phyloP scores from a whole-genome alignment of 1,284 basidiomycete species.

The Tylopilus sp. region DNA sequence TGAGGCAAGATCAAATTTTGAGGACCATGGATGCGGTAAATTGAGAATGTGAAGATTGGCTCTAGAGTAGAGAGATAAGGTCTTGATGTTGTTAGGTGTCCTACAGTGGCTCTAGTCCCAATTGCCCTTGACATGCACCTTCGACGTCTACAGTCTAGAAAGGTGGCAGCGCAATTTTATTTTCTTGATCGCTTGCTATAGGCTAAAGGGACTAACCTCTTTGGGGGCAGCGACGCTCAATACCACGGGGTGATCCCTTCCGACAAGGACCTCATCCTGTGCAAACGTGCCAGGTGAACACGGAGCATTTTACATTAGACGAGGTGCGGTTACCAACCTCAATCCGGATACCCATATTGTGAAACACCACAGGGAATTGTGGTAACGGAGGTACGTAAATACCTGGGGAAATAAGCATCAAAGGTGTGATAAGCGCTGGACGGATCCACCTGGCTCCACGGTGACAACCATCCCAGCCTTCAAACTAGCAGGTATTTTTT shows the following conservation, averaged over 20 bases:
- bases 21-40: constrained; percentile 43
- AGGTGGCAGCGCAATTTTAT: constrained; percentile 1
- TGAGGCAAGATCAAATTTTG: constrained; percentile 57
- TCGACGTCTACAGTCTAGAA: constrained; percentile 77
- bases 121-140: constrained; percentile 75
- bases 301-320: not conserved
- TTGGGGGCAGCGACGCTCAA: constrained; percentile 82
- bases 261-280: constrained; percentile 83
- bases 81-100: constrained; percentile 5
- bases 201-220: constrained; percentile 52
- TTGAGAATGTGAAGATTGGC: constrained; percentile 8
- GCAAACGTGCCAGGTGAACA: constrained; percentile 12
- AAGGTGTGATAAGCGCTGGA: not conserved
- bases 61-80: constrained; percentile 1
- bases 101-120: constrained; percentile 64
- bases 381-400: constrained; percentile 80
- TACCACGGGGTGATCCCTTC: constrained; percentile 62
- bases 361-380: constrained; percentile 80
- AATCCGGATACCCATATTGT: constrained; percentile 86
- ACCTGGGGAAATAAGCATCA: constrained; percentile 36
- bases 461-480: constrained; percentile 86
- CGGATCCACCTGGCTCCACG: constrained; percentile 64
- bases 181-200: constrained; percentile 1
- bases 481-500: constrained; percentile 39
- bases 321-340: constrained; percentile 50